These are phyloP conservation scores for Epichloe amarillans DNA, from an alignment of 2,329 filamentous ascomycete species.

Conservation along the genomic window DNA sequence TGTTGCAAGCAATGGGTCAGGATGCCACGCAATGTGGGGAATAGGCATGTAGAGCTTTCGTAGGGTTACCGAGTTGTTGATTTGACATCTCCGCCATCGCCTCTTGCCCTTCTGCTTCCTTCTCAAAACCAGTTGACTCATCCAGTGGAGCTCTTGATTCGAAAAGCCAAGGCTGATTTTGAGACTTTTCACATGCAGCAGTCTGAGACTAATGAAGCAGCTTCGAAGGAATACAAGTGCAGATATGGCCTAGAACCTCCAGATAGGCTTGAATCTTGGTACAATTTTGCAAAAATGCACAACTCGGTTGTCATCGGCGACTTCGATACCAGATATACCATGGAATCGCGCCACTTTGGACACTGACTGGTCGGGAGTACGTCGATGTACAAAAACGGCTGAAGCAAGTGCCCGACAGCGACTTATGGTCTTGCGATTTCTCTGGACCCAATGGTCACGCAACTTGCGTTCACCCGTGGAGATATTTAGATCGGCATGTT, in stretches of 20 bases:
- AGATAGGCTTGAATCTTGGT: constrained; percentile 33
- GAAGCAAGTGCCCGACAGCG: constrained; percentile 12
- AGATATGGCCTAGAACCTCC: constrained; percentile 31
- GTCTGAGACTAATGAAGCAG: constrained; percentile 23
- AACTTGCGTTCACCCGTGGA: constrained; percentile 19
- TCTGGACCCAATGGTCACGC: constrained; percentile 13
- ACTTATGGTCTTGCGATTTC: constrained; percentile 26
- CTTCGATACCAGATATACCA: constrained; percentile 29
- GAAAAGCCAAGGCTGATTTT: constrained; percentile 18
- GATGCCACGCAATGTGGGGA: no score
- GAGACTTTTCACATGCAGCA: constrained; percentile 20
- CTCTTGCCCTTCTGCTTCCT: no score
- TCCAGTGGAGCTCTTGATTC: constrained; percentile 22
- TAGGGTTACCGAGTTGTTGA: no score
- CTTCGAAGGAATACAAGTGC: constrained; percentile 26
- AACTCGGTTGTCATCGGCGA: constrained; percentile 36
- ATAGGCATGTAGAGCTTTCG: no score
- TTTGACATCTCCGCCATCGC: no score
- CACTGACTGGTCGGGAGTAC: constrained; percentile 22
- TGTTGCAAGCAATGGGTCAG: no score
- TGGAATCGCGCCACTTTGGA: constrained; percentile 26
- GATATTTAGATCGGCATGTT: constrained; percentile 22
- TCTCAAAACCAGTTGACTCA: constrained; percentile 11
- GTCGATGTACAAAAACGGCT: constrained; percentile 14
- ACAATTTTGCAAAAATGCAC: constrained; percentile 24